phyloP scores from a whole-genome alignment of 78 protist species.

The Dictyostelium intermedium region DNA sequence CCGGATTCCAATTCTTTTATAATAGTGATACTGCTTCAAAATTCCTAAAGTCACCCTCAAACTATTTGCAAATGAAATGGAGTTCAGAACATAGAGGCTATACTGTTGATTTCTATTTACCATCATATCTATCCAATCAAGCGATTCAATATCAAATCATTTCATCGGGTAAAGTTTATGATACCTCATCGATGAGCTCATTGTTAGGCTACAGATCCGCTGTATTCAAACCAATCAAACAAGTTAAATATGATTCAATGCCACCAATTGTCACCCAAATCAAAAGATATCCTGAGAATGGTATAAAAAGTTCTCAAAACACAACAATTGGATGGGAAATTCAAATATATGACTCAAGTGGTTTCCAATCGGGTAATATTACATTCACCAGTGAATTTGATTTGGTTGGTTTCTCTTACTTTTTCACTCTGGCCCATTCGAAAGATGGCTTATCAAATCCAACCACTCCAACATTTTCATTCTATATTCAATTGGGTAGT shows the following conservation, averaged over 20 bases:
- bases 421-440: neutral
- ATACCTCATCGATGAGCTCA: neutral
- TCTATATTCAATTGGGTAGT: neutral
- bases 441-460: neutral
- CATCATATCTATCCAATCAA: neutral
- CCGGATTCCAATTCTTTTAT: neutral
- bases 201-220: neutral
- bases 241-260: neutral
- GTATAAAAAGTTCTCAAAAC: neutral
- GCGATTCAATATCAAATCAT: neutral
- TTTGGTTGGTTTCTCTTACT: neutral
- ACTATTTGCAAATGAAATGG: neutral
- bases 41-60: neutral
- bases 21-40: neutral
- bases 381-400: neutral
- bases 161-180: neutral
- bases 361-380: neutral
- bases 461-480: neutral
- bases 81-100: neutral
- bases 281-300: neutral
- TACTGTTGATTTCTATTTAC: neutral
- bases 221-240: neutral
- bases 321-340: neutral
- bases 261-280: constrained; percentile 2
- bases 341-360: neutral